Evolutionary conservation across 169 alveolate species (phyloP).

Genomic region (Plasmodium adleri): DNA sequence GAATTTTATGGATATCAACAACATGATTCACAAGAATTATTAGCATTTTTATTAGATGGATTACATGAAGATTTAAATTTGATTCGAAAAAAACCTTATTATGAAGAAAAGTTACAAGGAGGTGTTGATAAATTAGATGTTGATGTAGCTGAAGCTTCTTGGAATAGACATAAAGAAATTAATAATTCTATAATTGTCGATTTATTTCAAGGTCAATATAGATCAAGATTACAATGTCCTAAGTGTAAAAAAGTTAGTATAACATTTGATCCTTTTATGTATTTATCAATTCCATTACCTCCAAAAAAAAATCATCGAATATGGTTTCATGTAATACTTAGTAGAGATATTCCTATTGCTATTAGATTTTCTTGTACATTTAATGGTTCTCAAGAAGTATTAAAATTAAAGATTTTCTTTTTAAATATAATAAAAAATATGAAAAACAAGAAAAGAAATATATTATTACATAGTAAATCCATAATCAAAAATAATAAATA

Average conservation of each 20-base stretch:
- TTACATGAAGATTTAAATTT: conserved; percentile 94
- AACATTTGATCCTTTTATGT: conserved; percentile 93
- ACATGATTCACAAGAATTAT: conserved; percentile 93
- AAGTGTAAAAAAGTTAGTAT: conserved; percentile 87
- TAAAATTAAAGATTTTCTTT: conserved; percentile 32
- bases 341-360: conserved; percentile 29
- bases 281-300: conserved; percentile 91
- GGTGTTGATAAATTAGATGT: conserved; percentile 43
- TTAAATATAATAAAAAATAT: conserved; percentile 37
- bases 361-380: conserved; percentile 52
- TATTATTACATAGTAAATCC: conserved; percentile 33
- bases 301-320: conserved; percentile 66
- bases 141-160: conserved; percentile 70
- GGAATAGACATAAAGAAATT: conserved; percentile 85
- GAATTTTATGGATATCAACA: conserved; percentile 91
- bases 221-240: conserved; percentile 89
- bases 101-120: conserved; percentile 80
- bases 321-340: conserved; percentile 63
- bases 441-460: conserved; percentile 37
- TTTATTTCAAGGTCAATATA: conserved; percentile 91
- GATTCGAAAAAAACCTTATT: conserved; percentile 90
- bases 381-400: conserved; percentile 62
- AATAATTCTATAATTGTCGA: conserved; percentile 92
- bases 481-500: conserved; percentile 48
- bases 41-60: conserved; percentile 91